Base-by-base conservation (phyloP, 2,329 filamentous ascomycete genomes). In the Berkeleyomyces basicola region DNA sequence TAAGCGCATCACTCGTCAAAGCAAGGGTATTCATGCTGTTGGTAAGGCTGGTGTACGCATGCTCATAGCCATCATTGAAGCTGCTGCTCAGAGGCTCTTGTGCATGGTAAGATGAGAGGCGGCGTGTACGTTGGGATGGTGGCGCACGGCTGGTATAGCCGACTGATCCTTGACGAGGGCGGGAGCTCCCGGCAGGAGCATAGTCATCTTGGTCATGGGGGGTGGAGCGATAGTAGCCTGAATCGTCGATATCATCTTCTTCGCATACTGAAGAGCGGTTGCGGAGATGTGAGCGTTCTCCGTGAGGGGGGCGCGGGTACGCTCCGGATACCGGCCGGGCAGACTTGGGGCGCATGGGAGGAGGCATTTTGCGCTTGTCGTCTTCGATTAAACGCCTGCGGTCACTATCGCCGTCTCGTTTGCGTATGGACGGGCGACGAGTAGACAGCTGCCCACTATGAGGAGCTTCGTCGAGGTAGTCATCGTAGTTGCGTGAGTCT, bases 1-100 rank as follows among this genome's bases (percentile, higher is more conserved):
- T 78, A 36, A 86, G 73, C 10, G 75, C 73, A 63, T 83, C 82
- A 1, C 77, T 78, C 3, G 83, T 85, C 36, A 64, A 36, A 42
- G 51, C 58, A 3, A 64, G 47, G 31, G 58, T 23, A 16, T 59
- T 64, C 47, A 64, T 64, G 23, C 51, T 61, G 23, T 64, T 64
- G 51, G 58, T 64, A 14, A 64, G 14, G 7, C 61, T 68, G 44
- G 71, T 68, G 2, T 75, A 69, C 5, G 74, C 76, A 42, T 78
- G 78, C 33, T 75, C 73, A 61, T 76, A 73, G 46, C 59, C 40
- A 11, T 65, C 63, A 23, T 60, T 42, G 36, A 43, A 59, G 31
- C 57, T 61, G 11, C 44, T 16, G 9, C 53, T 39, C 5, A 58
- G 36, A 3, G 46, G 42, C 3, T 36, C 39, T 33, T 62, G 60